These are phyloP conservation scores for Mollisia scopiformis DNA, from an alignment of 2,329 filamentous ascomycete species.

Conservation along the genomic window DNA sequence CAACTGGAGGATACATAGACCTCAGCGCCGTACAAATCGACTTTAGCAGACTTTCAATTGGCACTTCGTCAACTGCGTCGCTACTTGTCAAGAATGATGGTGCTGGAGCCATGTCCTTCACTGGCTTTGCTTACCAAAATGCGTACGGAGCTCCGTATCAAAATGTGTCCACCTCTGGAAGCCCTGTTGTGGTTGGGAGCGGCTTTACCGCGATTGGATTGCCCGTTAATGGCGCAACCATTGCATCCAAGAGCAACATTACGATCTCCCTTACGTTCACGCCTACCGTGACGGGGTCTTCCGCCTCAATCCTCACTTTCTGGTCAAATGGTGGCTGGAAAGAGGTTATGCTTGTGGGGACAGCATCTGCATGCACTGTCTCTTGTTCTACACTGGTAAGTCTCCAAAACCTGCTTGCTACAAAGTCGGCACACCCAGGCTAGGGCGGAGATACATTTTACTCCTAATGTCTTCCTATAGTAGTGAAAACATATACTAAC, in stretches of 20 bases:
- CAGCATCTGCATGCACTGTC: conserved; percentile 2
- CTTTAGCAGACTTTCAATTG: neutral
- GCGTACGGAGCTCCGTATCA: neutral
- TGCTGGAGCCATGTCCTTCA: neutral
- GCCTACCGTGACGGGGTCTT: neutral
- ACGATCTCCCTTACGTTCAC: neutral
- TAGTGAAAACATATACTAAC: too few relatives aligned
- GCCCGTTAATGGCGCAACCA: neutral
- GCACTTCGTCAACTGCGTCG: neutral
- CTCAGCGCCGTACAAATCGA: conserved; percentile 2
- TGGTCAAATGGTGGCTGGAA: conserved; percentile 5
- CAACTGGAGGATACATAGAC: conserved; percentile 3
- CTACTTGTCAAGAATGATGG: neutral
- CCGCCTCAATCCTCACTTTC: conserved; percentile 7
- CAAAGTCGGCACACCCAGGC: too few relatives aligned
- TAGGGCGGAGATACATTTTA: too few relatives aligned
- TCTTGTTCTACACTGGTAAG: neutral
- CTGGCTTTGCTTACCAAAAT: conserved; percentile 4
- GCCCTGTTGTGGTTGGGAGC: neutral
- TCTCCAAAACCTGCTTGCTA: too few relatives aligned
- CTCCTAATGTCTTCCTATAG: too few relatives aligned
- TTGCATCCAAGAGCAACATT: neutral
- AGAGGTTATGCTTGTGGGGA: conserved; percentile 4
- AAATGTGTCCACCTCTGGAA: neutral
- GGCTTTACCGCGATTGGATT: conserved; percentile 1